phyloP scores from a whole-genome alignment of 2,329 filamentous ascomycete species.

The Microcera coccophila region DNA sequence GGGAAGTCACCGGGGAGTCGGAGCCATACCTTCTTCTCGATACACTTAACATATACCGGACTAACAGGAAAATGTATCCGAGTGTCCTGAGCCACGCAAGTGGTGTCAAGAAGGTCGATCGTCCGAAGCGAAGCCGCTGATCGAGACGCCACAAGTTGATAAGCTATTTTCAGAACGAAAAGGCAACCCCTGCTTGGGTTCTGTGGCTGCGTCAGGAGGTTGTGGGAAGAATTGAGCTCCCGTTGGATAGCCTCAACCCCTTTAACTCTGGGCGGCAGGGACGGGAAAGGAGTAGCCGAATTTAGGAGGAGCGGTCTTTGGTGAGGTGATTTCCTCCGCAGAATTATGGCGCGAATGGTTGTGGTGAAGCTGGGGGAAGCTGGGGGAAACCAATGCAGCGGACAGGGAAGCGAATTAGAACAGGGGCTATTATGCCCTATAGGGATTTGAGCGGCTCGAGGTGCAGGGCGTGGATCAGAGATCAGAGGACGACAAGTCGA shows the following conservation, averaged over 20 bases:
- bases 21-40: neutral
- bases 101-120: slow-evolving; percentile 2
- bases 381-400: slow-evolving; percentile 5
- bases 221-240: neutral
- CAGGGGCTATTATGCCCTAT: slow-evolving; percentile 9
- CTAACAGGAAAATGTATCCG: neutral
- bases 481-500: slow-evolving; percentile 7
- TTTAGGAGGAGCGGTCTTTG: neutral
- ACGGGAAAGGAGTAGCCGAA: too few relatives aligned
- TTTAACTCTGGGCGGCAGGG: too few relatives aligned
- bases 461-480: slow-evolving; percentile 3
- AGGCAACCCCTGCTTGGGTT: slow-evolving; percentile 8
- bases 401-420: slow-evolving; percentile 1
- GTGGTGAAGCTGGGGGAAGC: slow-evolving; percentile 1
- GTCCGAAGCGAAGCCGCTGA: slow-evolving; percentile 7
- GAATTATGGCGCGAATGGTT: neutral
- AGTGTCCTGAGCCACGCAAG: slow-evolving; percentile 2
- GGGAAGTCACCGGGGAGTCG: neutral
- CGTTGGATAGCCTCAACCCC: neutral
- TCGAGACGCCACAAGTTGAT: slow-evolving; percentile 13
- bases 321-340: neutral
- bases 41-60: neutral
- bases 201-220: slow-evolving; percentile 9
- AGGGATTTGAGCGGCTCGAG: slow-evolving; percentile 5
- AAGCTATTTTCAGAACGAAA: slow-evolving; percentile 12